Base-by-base conservation (phyloP, 176 grass and related monocot genomes). In the Areca catechu region DNA sequence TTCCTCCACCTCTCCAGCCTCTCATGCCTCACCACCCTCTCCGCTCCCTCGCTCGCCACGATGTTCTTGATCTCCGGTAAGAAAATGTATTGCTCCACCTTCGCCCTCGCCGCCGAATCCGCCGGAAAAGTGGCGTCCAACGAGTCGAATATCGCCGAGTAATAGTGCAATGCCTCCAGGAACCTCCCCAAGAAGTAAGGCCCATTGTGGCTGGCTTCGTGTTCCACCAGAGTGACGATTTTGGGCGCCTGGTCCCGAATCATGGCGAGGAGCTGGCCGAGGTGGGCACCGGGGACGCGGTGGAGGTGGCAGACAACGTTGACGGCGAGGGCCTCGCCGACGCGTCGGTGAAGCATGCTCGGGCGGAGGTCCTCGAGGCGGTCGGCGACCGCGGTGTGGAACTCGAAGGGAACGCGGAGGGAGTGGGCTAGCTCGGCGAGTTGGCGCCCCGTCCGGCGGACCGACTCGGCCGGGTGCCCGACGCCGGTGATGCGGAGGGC, bases 361-460 rank as follows among this genome's bases (percentile, higher is more conserved):
- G 28, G 19, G 29, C 76, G 70, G 24, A 89, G 55, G 3, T 80
- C 74, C 16, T 89, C 81, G 3, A 89, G 62, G 22, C 37, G 30
- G 21, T 60, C 68, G 0, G 67, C 77, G 16, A 74, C 74, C 19
- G 77, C 74, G 7, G 14, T 17, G 57, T 30, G 20, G 67, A 84
- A 84, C 77, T 84, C 77, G 74, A 89, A 81, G 52, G 77, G 57
- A 24, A 89, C 83, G 47, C 80, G 65, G 66, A 84, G 70, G 57
- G 73, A 78, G 61, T 80, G 56, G 3, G 86, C 80, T 56, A 84
- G 80, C 70, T 25, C 76, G 53, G 58, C 18, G 16, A 84, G 80
- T n/a, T 80, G 65, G 16, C 51, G 69, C 5, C 57, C 58, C 64
- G 83, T 84, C 59, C 20, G 63, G 0, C 65, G 22, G 0, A 89